Evolutionary conservation across 768 basidiomycete genomes (phyloP), one percentile per base, ranked within the genome.

Genomic region (Mycena indigotica): DNA sequence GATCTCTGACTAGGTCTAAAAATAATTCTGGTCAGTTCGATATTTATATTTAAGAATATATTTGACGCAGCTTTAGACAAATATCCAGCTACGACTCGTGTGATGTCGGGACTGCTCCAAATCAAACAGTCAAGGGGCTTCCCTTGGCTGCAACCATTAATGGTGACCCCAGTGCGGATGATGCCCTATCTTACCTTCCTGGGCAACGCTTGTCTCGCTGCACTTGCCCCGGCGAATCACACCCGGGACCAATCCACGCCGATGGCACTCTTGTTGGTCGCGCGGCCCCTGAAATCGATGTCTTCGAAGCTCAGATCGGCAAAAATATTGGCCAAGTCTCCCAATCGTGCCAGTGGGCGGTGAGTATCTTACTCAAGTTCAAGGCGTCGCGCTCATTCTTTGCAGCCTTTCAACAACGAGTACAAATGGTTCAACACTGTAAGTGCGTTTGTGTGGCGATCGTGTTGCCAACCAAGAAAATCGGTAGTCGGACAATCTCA

Each of bases 61-160:
- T n/a, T n/a, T n/a, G n/a, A n/a, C n/a, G n/a, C n/a, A n/a, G n/a
- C n/a, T n/a, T n/a, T n/a, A n/a, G n/a, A n/a, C n/a, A n/a, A n/a
- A n/a, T n/a, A n/a, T 17, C 32, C 8, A 35, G 32, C 32, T 92
- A 92, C 61, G 89, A 92, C 63, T 74, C 81, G 12, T 97, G 96
- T 65, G 95, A 98, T 69, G 84, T 95, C n/a, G 96, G 96, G n/a
- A 95, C 95, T 1, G 78, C 84, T 17, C 72, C 81, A 6, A 98
- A 98, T 70, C 95, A 98, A 71, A 88, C 92, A 1, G 46, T 84
- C 41, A 81, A 88, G 56, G 86, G 85, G 1, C 68, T 68, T 45
- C 95, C 95, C 1, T 54, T 63, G 12, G 81, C 86, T 3, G 87
- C 91, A 5, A 74, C 80, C 4, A 73, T 74, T 17, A 78, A 80